These are phyloP conservation scores for Haplosporangium sp. DNA, from an alignment of 371 early-diverging fungal species.

Conservation along the genomic window DNA sequence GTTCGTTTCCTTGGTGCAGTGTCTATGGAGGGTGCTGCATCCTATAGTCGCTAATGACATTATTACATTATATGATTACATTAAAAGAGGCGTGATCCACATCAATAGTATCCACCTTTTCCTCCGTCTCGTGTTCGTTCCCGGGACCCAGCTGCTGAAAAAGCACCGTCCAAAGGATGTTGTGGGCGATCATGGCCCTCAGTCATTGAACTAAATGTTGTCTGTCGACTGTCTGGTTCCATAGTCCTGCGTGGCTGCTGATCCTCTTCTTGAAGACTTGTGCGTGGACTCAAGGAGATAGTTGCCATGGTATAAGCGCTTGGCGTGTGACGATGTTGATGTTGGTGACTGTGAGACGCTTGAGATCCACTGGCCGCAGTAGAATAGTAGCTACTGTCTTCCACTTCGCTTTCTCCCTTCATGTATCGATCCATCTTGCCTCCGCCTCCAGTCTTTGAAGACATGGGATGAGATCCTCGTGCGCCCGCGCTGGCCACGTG, in stretches of 20 bases:
- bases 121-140: neutral
- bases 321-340: slow-evolving; percentile 11
- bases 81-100: too few species aligned
- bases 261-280: slow-evolving; percentile 10
- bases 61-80: too few species aligned
- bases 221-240: slow-evolving; percentile 18
- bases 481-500: neutral
- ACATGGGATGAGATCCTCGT: neutral
- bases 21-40: too few species aligned
- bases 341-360: slow-evolving; percentile 9
- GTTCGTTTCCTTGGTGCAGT: too few species aligned
- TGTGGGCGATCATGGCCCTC: neutral
- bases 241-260: slow-evolving; percentile 5
- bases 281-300: slow-evolving; percentile 28
- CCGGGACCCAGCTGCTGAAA: neutral
- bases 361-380: neutral
- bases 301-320: slow-evolving; percentile 26
- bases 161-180: neutral
- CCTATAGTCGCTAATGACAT: too few species aligned
- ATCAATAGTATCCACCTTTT: too few species aligned
- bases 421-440: neutral
- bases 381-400: slow-evolving; percentile 3
- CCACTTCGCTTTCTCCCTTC: neutral
- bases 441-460: neutral
- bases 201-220: slow-evolving; percentile 4